Evolutionary conservation across 192 early-diverging fungal species (phyloP), one percentile per base, ranked within the genome.

Genomic region (Coemansia sp.): DNA sequence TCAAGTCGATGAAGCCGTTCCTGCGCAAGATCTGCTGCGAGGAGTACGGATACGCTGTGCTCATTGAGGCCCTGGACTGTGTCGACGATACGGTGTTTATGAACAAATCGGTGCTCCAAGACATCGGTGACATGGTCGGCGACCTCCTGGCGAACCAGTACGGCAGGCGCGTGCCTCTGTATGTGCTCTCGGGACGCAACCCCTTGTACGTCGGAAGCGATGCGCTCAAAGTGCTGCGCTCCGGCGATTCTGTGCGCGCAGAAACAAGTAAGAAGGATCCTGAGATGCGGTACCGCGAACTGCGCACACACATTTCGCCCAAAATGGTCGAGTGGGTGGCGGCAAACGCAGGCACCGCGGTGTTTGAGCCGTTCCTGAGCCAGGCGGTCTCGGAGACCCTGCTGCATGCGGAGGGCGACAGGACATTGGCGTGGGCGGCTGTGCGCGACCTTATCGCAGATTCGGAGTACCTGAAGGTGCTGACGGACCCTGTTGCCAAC

Each of bases 31-130:
- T 98, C 66, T 86, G 89, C 67, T 79, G 73, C 58, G 96, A 98
- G 68, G 93, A 95, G 84, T 90, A 94, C 69, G 96, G 94, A 18
- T 87, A 95, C 58, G 82, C 90, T 35, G 94, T 95, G 4, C 81
- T 98, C 46, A 64, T 98, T 3, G 82, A 87, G 57, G 79, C 89
- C 39, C 88, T 96, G 70, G 94, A 96, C 74, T 89, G 88, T 61
- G 85, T 95, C 18, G 96, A 98, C 76, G 96, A 98, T 77, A 98
- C 95, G 13, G 92, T 95, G 28, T 78, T 95, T 31, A 76, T 94
- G 45, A 68, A 75, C 58, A 96, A 95, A 70, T 75, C 88, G 26
- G 84, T 98, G 59, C 63, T 98, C 53, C 69, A 78, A 53, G 87
- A 85, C 67, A 35, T 82, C 64, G 31, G 71, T 65, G 59, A 67